Evolutionary conservation across 2,329 filamentous ascomycete species (phyloP).

Genomic region (Clarireedia monteithiana): DNA sequence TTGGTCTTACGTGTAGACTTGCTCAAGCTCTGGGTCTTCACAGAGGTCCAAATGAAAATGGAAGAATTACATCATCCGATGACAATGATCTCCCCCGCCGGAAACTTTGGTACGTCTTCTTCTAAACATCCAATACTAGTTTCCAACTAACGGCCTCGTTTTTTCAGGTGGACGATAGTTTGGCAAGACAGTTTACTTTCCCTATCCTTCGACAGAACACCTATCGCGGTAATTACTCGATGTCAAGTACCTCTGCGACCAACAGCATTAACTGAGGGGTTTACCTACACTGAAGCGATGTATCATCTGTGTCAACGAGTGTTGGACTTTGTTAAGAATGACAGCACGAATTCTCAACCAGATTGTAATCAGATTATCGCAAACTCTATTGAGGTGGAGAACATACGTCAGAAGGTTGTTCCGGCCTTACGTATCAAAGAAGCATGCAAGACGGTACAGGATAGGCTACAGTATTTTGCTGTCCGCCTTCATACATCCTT

Average conservation of each 20-base stretch:
- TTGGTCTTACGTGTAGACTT: conserved; percentile 56
- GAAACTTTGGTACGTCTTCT: conserved; percentile 24
- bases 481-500: conserved; percentile 59
- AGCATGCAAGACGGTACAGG: conserved; percentile 54
- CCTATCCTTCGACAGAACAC: conserved; percentile 57
- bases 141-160: conserved; percentile 5
- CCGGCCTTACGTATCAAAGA: conserved; percentile 49
- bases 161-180: conserved; percentile 48
- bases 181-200: conserved; percentile 62
- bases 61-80: conserved; percentile 20
- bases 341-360: conserved; percentile 16
- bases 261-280: conserved; percentile 44
- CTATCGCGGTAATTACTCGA: conserved; percentile 44
- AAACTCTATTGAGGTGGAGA: conserved; percentile 42
- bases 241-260: conserved; percentile 42
- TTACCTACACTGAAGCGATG: conserved; percentile 57
- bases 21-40: conserved; percentile 58
- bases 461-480: conserved; percentile 56
- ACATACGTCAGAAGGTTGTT: conserved; percentile 39
- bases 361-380: conserved; percentile 43
- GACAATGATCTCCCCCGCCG: conserved; percentile 25
- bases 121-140: background rate
- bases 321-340: conserved; percentile 33
- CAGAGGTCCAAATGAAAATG: conserved; percentile 24
- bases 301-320: conserved; percentile 56